A percentile compares a stretch with the other conserved stretches of the same genome.
Evolutionary conservation across 257 asterid genomes (phyloP).

Genomic region (Perilla frutescens): DNA sequence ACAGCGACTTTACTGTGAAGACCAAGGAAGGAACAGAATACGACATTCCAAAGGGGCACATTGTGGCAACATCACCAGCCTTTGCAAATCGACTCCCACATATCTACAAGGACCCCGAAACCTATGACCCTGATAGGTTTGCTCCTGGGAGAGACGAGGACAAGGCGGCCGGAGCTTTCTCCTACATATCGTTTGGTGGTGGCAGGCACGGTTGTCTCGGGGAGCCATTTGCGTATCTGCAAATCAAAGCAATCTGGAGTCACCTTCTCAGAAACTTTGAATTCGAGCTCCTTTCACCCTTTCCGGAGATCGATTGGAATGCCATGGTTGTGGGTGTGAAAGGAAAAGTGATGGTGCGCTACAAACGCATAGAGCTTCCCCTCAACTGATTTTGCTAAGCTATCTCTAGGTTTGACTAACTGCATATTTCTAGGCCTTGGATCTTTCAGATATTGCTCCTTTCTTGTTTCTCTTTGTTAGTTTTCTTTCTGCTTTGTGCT

Average conservation of each 20-base stretch:
- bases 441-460: background rate
- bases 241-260: constrained; percentile 94
- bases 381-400: constrained; percentile 18
- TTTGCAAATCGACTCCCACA: constrained; percentile 66
- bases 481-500: constrained; percentile 5
- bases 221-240: constrained; percentile 94
- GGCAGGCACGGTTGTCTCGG: constrained; percentile 97
- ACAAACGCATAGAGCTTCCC: constrained; percentile 48
- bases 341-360: constrained; percentile 58
- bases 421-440: constrained; percentile 1
- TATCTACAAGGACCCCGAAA: constrained; percentile 70
- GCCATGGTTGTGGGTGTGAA: constrained; percentile 68
- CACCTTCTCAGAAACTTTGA: constrained; percentile 89
- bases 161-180: constrained; percentile 87
- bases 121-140: constrained; percentile 83
- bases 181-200: constrained; percentile 91
- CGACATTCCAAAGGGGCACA: constrained; percentile 68
- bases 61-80: constrained; percentile 64
- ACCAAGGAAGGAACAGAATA: constrained; percentile 78
- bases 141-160: constrained; percentile 87
- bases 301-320: constrained; percentile 62
- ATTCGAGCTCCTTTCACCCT: constrained; percentile 59
- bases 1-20: constrained; percentile 73
- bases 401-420: background rate
- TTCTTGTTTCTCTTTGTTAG: background rate